Percentiles rank a stretch among this genome's conserved stretches.
Conservation (phyloP, 106 monocot species). For the Alisma plantagoaquatica region DNA sequence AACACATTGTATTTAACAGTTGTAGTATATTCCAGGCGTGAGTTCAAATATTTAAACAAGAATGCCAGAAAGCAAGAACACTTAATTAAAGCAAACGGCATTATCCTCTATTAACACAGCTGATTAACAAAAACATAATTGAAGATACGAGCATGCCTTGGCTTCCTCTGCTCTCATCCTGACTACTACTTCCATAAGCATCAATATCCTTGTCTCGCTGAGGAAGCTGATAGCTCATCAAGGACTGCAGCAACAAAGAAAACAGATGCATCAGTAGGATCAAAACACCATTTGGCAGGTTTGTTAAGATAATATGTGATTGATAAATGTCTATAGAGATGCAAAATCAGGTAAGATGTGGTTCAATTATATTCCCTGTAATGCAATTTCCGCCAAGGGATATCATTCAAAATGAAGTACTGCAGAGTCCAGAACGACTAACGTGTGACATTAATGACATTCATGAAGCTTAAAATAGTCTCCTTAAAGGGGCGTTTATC, state of each 20-base stretch:
- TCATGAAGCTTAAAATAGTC: too few relatives aligned
- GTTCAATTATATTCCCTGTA: too few relatives aligned
- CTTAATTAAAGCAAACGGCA: neutral
- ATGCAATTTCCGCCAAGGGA: too few relatives aligned
- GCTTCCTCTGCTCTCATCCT: conserved; percentile 62
- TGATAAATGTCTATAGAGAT: neutral
- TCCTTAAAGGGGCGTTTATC: too few relatives aligned
- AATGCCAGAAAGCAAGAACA: neutral
- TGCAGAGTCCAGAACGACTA: too few relatives aligned
- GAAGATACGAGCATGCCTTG: conserved; percentile 47
- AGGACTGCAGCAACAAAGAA: conserved; percentile 40
- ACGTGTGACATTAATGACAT: too few relatives aligned
- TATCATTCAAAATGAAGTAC: too few relatives aligned
- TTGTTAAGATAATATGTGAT: neutral
- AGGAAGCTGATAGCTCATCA: conserved; percentile 79
- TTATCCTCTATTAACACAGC: neutral
- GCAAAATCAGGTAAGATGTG: too few relatives aligned
- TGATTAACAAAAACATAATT: conserved; percentile 1
- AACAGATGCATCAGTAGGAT: neutral
- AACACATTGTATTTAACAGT: neutral
- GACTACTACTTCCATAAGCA: conserved; percentile 50
- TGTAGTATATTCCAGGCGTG: neutral
- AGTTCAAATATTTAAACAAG: neutral
- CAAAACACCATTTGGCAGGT: neutral
- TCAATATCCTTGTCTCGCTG: conserved; percentile 44